Evolutionary conservation across 495 filamentous ascomycete species (phyloP), one percentile per base, ranked within the genome.

Genomic region (Xylaria grammica): DNA sequence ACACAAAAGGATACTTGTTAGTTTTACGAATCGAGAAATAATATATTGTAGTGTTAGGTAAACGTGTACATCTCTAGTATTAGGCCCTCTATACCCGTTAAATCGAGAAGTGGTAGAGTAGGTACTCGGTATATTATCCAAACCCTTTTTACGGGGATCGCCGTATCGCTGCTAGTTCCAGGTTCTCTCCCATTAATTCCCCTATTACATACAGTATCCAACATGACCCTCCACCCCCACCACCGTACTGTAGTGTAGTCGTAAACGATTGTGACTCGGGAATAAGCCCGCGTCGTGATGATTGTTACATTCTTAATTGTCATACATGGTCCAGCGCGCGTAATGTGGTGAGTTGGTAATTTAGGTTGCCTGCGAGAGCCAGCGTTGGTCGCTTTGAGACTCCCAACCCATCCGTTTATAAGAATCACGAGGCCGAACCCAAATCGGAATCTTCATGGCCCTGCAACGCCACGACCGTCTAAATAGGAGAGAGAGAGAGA

Each of bases 401-500:
- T 27, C 53, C 24, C 22, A 3, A 32, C 20, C 40, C 51, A 55
- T 54, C 52, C 27, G 11, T 51, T 50, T 52, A 32, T 63, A 42
- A 29, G 22, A 56, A 49, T 26, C 53, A 57, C 32, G 27, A 53
- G 38, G 19, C 40, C 40, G 32, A 59, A 53, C 36, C 34, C 34
- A 38, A 53, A 27, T 49, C 27, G 46, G 34, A 38, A 53, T 48
- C 55, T 60, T 53, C 36, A 51, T 32, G 46, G 63, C 48, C 56
- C 34, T 53, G 36, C 53, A 46, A 65, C 49, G 24, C 55, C 48
- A 34, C 55, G 38, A 17, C 55, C 40, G 48, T 65, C 63, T 65
- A 65, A 60, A 32, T 36, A 51, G 34, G 42, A n/a, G n/a, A n/a
- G n/a, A n/a, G n/a, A n/a, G n/a, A n/a, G n/a, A n/a, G n/a, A n/a